Base-by-base conservation (phyloP, 805 yeast species). In the Lachancea waltii region DNA sequence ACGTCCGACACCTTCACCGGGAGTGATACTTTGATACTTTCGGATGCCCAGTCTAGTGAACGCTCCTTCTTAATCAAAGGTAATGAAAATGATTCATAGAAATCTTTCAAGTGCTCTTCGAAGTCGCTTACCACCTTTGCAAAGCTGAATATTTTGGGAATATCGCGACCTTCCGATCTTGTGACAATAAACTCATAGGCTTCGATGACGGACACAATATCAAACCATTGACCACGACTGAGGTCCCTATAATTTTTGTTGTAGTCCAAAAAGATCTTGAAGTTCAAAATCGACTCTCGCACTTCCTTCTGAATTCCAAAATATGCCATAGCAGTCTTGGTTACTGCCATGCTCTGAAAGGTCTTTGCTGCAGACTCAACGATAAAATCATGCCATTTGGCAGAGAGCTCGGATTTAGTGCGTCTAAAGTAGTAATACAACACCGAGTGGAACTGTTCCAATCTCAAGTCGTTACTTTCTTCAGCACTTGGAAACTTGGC, bases 401-500 rank as follows among this genome's bases (percentile, higher is more conserved):
- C 16, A 7, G 45, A 31, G 2, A 38, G 37, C 7, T 35, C 39
- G 3, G 35, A 38, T 13, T 39, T 30, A n/a, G 48, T 33, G 17
- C 46, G 42, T 9, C 54, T 35, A 21, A 58, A 45, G 40, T 51
- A 55, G 32, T 51, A 48, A 29, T 54, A 60, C 40, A 57, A 57
- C 14, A 59, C 47, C 2, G 48, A 18, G 30, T 52, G 54, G 23
- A 63, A 54, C 47, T 58, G 55, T 50, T 67, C 59, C 35, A 62
- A 33, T 38, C 51, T 36, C 18, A 27, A 29, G 46, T 64, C 42
- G 47, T 59, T 54, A 35, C 36, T 3, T 37, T 64, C 67, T 8
- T 62, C 56, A 2, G 79, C 75, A 21, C 53, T 58, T 0, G 80
- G 80, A 44, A 74, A 75, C 7, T 52, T 50, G 2, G 64, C 44